A percentile compares a stretch with the other conserved stretches of the same genome.
Conservation (phyloP, 2,329 filamentous ascomycete genomes). For the Macrophomina tecta region DNA sequence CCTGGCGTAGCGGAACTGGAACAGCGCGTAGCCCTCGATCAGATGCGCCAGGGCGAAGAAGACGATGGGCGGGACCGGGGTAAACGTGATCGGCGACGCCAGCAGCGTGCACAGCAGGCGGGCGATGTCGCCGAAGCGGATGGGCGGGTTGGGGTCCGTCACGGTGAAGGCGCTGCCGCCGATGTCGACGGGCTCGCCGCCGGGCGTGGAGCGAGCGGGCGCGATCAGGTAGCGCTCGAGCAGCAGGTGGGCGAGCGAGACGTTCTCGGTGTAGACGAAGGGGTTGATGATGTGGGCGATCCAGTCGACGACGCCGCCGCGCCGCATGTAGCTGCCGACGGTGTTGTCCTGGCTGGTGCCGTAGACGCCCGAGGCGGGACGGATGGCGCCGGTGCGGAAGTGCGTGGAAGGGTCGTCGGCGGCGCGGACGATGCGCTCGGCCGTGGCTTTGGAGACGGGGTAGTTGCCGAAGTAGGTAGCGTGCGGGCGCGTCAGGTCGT, state of each 20-base stretch:
- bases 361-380: conserved; percentile 62
- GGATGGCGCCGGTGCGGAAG: conserved; percentile 61
- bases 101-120: conserved; percentile 40
- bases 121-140: conserved; percentile 51
- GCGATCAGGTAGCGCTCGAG: conserved; percentile 59
- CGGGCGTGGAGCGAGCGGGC: conserved; percentile 34
- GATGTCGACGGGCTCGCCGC: conserved; percentile 33
- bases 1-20: conserved; percentile 34
- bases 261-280: conserved; percentile 59
- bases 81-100: conserved; percentile 41
- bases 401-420: conserved; percentile 43
- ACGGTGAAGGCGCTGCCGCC: conserved; percentile 58
- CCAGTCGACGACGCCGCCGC: conserved; percentile 45
- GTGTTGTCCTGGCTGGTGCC: conserved; percentile 53
- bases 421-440: conserved; percentile 57
- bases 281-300: conserved; percentile 55
- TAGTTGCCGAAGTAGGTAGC: conserved; percentile 56
- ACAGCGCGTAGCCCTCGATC: conserved; percentile 46
- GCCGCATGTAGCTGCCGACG: conserved; percentile 24
- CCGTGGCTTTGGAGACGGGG: conserved; percentile 57
- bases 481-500: conserved; percentile 49
- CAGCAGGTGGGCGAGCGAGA: conserved; percentile 60
- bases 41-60: conserved; percentile 48
- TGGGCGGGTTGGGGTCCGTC: conserved; percentile 58
- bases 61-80: conserved; percentile 43